Conservation (phyloP, 257 asterid species). For the Datura wrightii region DNA sequence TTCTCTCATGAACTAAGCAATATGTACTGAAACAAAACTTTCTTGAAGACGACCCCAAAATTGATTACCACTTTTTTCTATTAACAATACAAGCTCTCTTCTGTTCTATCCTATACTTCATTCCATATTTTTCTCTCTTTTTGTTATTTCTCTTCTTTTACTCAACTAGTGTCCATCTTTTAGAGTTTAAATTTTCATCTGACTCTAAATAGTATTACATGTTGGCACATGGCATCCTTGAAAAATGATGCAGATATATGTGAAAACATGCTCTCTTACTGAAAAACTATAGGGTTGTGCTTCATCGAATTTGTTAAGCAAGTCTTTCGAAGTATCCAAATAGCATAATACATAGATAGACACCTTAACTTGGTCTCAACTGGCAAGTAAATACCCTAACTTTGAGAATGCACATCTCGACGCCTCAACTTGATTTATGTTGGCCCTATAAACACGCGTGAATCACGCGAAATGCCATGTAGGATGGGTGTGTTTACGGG, state of each 20-base stretch:
- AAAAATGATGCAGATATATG: background rate
- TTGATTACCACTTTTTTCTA: background rate
- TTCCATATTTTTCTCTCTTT: background rate
- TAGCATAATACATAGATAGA: background rate
- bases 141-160: background rate
- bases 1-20: too few relatives aligned
- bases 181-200: background rate
- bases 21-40: too few relatives aligned
- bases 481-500: too few relatives aligned
- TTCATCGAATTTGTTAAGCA: background rate
- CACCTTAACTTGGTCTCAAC: too few relatives aligned
- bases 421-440: too few relatives aligned
- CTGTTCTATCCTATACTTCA: background rate
- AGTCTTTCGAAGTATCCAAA: background rate
- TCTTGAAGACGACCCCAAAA: too few relatives aligned
- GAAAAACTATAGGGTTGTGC: background rate
- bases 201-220: background rate
- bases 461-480: too few relatives aligned
- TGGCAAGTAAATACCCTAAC: too few relatives aligned
- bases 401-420: too few relatives aligned
- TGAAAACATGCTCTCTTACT: background rate
- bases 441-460: too few relatives aligned
- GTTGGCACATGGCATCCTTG: background rate
- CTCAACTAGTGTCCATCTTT: background rate
- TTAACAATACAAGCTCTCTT: background rate